Conservation (phyloP, 352 stramenopile species). For the Pythium plurisporium region DNA sequence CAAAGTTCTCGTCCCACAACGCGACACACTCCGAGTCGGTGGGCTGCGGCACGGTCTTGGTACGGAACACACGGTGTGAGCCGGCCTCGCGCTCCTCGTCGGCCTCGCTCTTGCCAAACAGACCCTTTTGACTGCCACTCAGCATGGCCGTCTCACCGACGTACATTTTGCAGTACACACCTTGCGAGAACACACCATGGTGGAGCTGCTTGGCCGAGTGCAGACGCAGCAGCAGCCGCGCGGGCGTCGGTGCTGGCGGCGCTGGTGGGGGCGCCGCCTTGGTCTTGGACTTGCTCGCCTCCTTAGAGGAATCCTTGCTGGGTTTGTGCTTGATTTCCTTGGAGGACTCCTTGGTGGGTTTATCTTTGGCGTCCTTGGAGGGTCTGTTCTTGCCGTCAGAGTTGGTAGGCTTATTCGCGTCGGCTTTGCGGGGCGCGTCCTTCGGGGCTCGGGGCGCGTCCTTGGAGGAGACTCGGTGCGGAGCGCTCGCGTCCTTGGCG, state of each 20-base stretch:
- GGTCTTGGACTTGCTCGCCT: not conserved
- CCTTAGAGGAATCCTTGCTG: not conserved
- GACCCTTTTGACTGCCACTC: conserved; percentile 36
- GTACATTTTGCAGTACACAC: conserved; percentile 68
- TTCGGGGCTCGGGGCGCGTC: not conserved
- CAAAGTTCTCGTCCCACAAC: conserved; percentile 56
- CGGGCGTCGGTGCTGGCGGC: conserved; percentile 4
- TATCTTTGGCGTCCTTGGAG: not conserved
- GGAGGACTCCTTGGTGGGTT: not conserved
- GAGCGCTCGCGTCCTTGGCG: no score
- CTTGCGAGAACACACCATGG: conserved; percentile 44
- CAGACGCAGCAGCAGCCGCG: conserved; percentile 42
- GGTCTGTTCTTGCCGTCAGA: not conserved
- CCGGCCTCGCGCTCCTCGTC: not conserved
- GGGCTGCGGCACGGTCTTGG: conserved; percentile 21
- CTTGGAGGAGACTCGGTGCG: not conserved
- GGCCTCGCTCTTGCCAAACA: conserved; percentile 22
- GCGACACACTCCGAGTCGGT: not conserved
- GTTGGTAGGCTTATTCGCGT: not conserved
- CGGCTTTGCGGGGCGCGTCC: not conserved
- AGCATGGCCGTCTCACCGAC: conserved; percentile 43
- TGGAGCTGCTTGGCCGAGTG: conserved; percentile 44
- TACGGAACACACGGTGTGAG: conserved; percentile 46
- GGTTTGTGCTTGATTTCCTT: not conserved
- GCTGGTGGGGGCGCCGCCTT: not conserved